A percentile compares a stretch with the other conserved stretches of the same genome.
Conservation (phyloP, 2,329 filamentous ascomycete genomes). For the Chrysoporthe austroafricana region DNA sequence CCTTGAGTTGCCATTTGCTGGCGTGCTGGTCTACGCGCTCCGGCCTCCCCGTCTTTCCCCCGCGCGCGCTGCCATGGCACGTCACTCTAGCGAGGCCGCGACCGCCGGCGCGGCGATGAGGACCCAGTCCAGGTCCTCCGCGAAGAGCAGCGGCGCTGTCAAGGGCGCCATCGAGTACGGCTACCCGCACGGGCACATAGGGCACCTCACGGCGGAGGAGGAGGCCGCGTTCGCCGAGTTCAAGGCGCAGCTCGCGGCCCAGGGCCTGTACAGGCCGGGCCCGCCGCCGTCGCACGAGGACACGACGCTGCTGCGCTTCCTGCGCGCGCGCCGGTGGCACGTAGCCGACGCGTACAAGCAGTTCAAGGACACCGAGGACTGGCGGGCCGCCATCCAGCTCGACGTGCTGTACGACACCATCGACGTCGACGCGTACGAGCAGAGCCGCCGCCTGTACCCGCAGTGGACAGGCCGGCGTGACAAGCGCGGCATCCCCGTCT, state of each 20-base stretch:
- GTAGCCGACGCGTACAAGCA: conserved; percentile 78
- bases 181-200: conserved; percentile 79
- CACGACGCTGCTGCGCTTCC: conserved; percentile 76
- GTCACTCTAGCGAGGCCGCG: conserved; percentile 15
- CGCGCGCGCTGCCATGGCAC: background rate
- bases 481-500: conserved; percentile 82
- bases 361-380: conserved; percentile 87
- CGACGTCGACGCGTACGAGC: conserved; percentile 81
- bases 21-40: background rate
- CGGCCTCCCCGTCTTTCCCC: background rate
- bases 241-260: conserved; percentile 68
- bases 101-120: conserved; percentile 18
- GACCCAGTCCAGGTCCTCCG: conserved; percentile 22
- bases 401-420: conserved; percentile 84
- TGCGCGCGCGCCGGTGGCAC: conserved; percentile 82
- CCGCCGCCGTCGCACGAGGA: conserved; percentile 71
- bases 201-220: conserved; percentile 74
- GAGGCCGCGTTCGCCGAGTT: conserved; percentile 70
- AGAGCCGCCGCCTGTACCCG: conserved; percentile 80
- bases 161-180: conserved; percentile 42
- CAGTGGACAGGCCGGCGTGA: conserved; percentile 95
- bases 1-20: background rate
- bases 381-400: conserved; percentile 79
- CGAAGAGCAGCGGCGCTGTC: conserved; percentile 16
- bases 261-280: conserved; percentile 64